Evolutionary conservation across 2,329 filamentous ascomycete species (phyloP).

Genomic region (Lecanicillium sp.): DNA sequence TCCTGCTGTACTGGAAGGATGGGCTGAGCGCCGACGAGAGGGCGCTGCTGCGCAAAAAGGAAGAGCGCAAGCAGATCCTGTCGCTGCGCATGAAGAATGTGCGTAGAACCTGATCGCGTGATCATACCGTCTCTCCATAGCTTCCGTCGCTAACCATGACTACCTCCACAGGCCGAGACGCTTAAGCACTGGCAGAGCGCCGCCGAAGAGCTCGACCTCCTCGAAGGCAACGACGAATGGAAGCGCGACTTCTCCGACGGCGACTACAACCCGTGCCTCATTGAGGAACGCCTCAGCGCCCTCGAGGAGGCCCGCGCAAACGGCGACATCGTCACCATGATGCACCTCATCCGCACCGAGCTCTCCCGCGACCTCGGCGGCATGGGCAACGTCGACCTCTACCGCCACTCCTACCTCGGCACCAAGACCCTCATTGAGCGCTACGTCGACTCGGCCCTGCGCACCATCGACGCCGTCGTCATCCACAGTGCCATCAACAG

Average conservation of each 20-base stretch:
- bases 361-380: constrained; percentile 76
- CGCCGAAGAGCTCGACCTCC: constrained; percentile 67
- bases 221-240: constrained; percentile 80
- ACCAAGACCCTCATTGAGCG: constrained; percentile 83
- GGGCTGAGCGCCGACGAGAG: constrained; percentile 47
- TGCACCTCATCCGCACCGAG: constrained; percentile 73
- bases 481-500: constrained; percentile 49
- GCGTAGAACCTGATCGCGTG: constrained; percentile 26
- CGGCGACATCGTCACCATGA: constrained; percentile 69
- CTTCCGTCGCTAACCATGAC: constrained; percentile 10
- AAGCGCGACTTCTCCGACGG: constrained; percentile 57
- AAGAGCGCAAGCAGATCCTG: constrained; percentile 57
- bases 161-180: constrained; percentile 52
- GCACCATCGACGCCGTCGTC: constrained; percentile 67
- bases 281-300: constrained; percentile 63
- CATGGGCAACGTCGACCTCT: constrained; percentile 78
- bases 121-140: background rate
- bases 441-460: constrained; percentile 74
- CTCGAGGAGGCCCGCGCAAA: constrained; percentile 68
- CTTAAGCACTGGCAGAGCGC: constrained; percentile 68
- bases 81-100: constrained; percentile 61
- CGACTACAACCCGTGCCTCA: constrained; percentile 65
- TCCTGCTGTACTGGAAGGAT: constrained; percentile 44
- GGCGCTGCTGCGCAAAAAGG: constrained; percentile 38
- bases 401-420: constrained; percentile 77